Percentiles rank a stretch among this genome's conserved stretches.
Conservation (phyloP, 2,329 filamentous ascomycete species). For the Exophiala calicioides region DNA sequence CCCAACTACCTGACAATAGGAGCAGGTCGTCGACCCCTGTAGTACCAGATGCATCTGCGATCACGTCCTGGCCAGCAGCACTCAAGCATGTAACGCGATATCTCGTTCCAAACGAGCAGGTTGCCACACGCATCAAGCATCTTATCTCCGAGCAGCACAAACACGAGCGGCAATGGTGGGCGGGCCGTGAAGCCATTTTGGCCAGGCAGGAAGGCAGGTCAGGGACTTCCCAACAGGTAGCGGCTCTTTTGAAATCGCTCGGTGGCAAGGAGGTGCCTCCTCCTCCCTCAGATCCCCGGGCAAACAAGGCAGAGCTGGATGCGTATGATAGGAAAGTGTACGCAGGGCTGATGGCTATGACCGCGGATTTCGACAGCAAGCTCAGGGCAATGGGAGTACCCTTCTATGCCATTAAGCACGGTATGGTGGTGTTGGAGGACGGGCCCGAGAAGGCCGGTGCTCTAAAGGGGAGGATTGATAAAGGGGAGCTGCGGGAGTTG, state of each 20-base stretch:
- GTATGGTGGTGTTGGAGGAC: slow-evolving; percentile 42
- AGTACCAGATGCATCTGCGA: slow-evolving; percentile 45
- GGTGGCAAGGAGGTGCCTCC: slow-evolving; percentile 24
- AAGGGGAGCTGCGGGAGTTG: slow-evolving; percentile 45
- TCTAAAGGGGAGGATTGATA: slow-evolving; percentile 37
- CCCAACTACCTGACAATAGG: slow-evolving; percentile 1
- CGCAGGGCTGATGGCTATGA: slow-evolving; percentile 60
- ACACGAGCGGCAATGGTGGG: slow-evolving; percentile 64
- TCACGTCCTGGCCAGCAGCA: slow-evolving; percentile 55
- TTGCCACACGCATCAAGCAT: slow-evolving; percentile 51
- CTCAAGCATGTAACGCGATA: slow-evolving; percentile 54
- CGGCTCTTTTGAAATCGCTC: slow-evolving; percentile 51
- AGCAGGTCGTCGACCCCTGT: slow-evolving; percentile 21
- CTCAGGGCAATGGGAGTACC: slow-evolving; percentile 61
- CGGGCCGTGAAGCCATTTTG: slow-evolving; percentile 53
- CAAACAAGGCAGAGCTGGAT: slow-evolving; percentile 56
- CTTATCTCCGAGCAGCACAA: slow-evolving; percentile 65
- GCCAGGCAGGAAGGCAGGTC: slow-evolving; percentile 53
- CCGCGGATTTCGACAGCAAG: slow-evolving; percentile 56
- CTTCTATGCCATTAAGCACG: slow-evolving; percentile 57
- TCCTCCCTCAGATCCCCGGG: slow-evolving; percentile 31
- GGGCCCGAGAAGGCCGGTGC: slow-evolving; percentile 21
- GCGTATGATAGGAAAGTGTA: slow-evolving; percentile 65
- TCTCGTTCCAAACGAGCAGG: slow-evolving; percentile 47
- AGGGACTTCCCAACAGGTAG: slow-evolving; percentile 56